These are phyloP conservation scores for Paecilomyces sp. DNA, from an alignment of 2,329 filamentous ascomycete genomes.

Conservation along the genomic window DNA sequence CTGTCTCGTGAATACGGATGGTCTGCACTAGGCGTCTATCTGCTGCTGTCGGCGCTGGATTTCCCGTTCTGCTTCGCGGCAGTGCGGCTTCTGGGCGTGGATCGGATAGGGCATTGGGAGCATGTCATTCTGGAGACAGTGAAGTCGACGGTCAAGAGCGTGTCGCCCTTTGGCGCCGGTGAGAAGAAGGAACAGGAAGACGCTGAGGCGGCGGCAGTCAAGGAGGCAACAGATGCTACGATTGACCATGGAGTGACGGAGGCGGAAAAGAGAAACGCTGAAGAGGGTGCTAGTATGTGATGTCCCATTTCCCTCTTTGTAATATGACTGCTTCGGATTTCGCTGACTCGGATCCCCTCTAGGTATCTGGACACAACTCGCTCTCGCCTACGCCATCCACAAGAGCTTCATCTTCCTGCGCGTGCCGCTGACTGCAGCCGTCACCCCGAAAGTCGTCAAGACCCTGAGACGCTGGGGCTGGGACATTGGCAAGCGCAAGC, in stretches of 20 bases:
- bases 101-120: slow-evolving; percentile 63
- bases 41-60: slow-evolving; percentile 74
- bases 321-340: background rate
- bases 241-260: slow-evolving; percentile 49
- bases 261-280: slow-evolving; percentile 54
- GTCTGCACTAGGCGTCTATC: slow-evolving; percentile 86
- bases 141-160: slow-evolving; percentile 19
- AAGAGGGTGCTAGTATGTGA: slow-evolving; percentile 66
- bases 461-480: slow-evolving; percentile 81
- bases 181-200: slow-evolving; percentile 10
- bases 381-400: slow-evolving; percentile 91
- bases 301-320: background rate
- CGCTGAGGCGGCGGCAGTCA: background rate
- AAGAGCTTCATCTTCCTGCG: slow-evolving; percentile 96
- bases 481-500: slow-evolving; percentile 76
- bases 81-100: slow-evolving; percentile 74
- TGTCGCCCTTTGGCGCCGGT: slow-evolving; percentile 42
- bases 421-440: slow-evolving; percentile 83
- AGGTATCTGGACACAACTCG: slow-evolving; percentile 77
- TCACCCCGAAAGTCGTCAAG: slow-evolving; percentile 93
- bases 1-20: slow-evolving; percentile 91
- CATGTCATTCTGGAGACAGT: slow-evolving; percentile 34
- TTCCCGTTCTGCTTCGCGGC: slow-evolving; percentile 93
- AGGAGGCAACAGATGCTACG: slow-evolving; percentile 19
- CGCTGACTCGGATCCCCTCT: slow-evolving; percentile 10